Conservation (phyloP, 1,284 basidiomycete species). For the Rhodotorula sp. region DNA sequence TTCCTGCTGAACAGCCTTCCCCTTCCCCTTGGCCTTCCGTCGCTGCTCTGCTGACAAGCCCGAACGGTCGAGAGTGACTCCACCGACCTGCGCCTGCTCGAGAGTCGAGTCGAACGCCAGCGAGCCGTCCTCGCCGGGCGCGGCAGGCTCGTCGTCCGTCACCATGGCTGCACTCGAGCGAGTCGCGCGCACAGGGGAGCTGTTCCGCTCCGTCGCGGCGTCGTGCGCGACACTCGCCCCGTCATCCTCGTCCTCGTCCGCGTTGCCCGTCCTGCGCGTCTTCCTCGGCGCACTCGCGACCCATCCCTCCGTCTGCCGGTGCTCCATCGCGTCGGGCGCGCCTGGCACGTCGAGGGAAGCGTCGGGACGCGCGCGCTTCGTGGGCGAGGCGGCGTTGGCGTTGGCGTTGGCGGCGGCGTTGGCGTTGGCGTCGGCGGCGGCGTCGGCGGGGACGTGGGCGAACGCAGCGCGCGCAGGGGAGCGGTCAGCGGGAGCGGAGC, state of each 20-base stretch:
- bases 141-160: not conserved
- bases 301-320: not conserved
- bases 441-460: no score
- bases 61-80: not conserved
- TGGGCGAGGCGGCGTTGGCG: no score
- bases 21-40: not conserved
- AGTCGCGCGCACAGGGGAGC: no score
- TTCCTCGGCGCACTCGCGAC: not conserved
- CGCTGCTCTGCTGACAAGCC: no score
- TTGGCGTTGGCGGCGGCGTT: no score
- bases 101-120: not conserved
- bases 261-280: not conserved
- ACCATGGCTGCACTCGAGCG: not conserved
- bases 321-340: not conserved
- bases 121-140: not conserved
- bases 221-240: no score
- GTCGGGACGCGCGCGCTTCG: not conserved
- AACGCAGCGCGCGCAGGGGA: no score
- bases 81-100: not conserved
- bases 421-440: no score
- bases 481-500: no score
- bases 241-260: no score
- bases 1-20: not conserved
- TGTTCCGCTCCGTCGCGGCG: no score
- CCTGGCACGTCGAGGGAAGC: not conserved